A percentile compares a stretch with the other conserved stretches of the same genome.
phyloP scores from a whole-genome alignment of 345 rosid species.

The Eucalyptus pauciflora region DNA sequence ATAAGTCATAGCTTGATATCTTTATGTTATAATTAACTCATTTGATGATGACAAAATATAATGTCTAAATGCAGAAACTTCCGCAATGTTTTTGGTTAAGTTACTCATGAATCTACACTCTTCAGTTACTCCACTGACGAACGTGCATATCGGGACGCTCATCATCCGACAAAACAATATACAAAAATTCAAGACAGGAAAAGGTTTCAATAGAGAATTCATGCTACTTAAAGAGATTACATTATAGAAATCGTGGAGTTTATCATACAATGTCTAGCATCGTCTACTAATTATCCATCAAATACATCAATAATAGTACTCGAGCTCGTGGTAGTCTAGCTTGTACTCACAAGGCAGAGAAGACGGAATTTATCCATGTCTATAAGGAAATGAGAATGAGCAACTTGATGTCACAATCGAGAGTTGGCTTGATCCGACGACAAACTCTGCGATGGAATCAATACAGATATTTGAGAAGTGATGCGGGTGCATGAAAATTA shows the following conservation, averaged over 20 bases:
- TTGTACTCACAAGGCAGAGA: neutral
- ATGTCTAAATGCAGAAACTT: neutral
- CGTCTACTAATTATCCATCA: neutral
- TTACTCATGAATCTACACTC: neutral
- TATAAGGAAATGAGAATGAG: neutral
- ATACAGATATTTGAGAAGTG: neutral
- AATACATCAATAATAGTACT: neutral
- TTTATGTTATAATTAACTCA: neutral
- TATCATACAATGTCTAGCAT: neutral
- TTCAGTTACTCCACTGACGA: neutral
- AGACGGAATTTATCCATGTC: neutral
- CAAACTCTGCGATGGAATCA: constrained; percentile 45
- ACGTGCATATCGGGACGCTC: neutral
- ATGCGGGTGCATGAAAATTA: neutral
- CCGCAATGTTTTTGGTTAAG: neutral
- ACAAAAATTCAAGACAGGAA: neutral
- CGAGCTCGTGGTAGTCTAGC: neutral
- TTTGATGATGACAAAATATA: neutral
- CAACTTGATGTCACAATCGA: constrained; percentile 8
- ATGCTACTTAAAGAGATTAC: neutral
- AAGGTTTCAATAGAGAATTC: neutral
- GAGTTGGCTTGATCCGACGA: constrained; percentile 14
- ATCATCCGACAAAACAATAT: neutral
- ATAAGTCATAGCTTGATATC: neutral
- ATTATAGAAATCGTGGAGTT: neutral